A percentile compares a stretch with the other conserved stretches of the same genome.
These are phyloP conservation scores for Cnidoscolus chayamansa DNA, from an alignment of 441 rosid genomes.

Conservation along the genomic window DNA sequence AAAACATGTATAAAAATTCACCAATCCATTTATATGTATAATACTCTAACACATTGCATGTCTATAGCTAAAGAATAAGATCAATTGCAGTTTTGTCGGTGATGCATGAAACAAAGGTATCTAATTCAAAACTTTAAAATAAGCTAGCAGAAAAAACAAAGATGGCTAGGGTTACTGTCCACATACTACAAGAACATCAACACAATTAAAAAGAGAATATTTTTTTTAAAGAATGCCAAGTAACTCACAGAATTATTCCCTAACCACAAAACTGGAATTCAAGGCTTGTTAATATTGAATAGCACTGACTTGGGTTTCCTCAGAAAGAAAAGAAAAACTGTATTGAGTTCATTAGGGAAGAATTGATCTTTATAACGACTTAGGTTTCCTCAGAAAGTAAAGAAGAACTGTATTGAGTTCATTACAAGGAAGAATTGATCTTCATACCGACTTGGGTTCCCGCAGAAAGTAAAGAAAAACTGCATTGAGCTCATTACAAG, in stretches of 20 bases:
- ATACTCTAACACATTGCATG: not conserved
- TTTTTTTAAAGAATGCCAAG: not conserved
- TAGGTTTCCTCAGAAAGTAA: not conserved
- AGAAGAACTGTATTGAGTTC: not conserved
- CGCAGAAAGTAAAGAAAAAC: not conserved
- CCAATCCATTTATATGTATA: not conserved
- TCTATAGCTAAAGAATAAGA: not conserved
- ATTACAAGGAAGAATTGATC: not conserved
- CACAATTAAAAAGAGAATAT: not conserved
- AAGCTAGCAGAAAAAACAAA: not conserved
- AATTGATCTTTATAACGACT: too few species aligned
- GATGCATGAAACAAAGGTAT: not conserved
- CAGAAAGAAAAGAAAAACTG: not conserved
- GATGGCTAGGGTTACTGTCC: not conserved
- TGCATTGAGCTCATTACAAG: constrained; percentile 1
- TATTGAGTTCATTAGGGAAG: constrained; percentile 1
- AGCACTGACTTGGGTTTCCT: not conserved
- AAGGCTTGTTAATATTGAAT: not conserved
- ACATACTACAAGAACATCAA: not conserved
- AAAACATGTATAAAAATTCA: too few species aligned
- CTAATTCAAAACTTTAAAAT: not conserved
- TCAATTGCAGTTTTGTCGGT: not conserved
- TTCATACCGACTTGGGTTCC: not conserved
- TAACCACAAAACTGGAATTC: constrained; percentile 2
- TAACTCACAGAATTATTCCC: not conserved